phyloP scores from a whole-genome alignment of 306 rosid genomes.

The Dryas alaskensis region DNA sequence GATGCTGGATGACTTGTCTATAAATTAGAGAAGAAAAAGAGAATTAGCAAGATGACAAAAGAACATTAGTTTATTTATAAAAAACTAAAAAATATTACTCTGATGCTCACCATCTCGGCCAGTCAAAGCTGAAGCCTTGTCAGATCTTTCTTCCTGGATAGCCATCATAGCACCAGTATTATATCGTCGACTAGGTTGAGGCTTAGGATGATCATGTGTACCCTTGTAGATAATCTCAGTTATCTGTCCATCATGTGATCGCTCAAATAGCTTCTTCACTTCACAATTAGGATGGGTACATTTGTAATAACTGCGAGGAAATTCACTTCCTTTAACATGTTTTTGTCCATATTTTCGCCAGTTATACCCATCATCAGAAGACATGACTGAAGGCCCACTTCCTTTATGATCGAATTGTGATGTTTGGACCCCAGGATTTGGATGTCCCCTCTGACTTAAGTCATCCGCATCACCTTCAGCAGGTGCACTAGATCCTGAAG shows the following conservation, averaged over 20 bases:
- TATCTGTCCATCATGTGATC: slow-evolving; percentile 91
- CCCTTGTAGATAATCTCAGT: slow-evolving; percentile 95
- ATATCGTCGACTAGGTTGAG: slow-evolving; percentile 83
- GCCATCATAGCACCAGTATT: slow-evolving; percentile 55
- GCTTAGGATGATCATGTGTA: slow-evolving; percentile 94
- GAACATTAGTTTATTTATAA: slow-evolving; percentile 12
- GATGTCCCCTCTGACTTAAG: slow-evolving; percentile 47
- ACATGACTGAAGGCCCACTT: slow-evolving; percentile 46
- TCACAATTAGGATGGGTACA: slow-evolving; percentile 97
- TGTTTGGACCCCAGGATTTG: slow-evolving; percentile 48
- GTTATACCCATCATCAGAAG: slow-evolving; percentile 90
- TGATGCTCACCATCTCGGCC: slow-evolving; percentile 70
- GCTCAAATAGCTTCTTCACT: slow-evolving; percentile 95
- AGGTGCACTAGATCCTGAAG: slow-evolving; percentile 48
- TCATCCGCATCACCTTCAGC: slow-evolving; percentile 62
- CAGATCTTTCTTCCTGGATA: slow-evolving; percentile 65
- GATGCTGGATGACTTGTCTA: slow-evolving; percentile 58
- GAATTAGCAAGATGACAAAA: slow-evolving; percentile 22
- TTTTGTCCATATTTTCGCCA: slow-evolving; percentile 98
- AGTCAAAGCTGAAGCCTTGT: slow-evolving; percentile 56
- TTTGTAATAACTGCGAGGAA: slow-evolving; percentile 97
- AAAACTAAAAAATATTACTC: slow-evolving; percentile 8
- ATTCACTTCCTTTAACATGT: slow-evolving; percentile 95
- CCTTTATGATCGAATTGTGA: slow-evolving; percentile 57
- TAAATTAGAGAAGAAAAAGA: slow-evolving; percentile 20